A percentile compares a stretch with the other conserved stretches of the same genome.
These are phyloP conservation scores for Rosa chinensis DNA, from an alignment of 306 rosid species.

Conservation along the genomic window DNA sequence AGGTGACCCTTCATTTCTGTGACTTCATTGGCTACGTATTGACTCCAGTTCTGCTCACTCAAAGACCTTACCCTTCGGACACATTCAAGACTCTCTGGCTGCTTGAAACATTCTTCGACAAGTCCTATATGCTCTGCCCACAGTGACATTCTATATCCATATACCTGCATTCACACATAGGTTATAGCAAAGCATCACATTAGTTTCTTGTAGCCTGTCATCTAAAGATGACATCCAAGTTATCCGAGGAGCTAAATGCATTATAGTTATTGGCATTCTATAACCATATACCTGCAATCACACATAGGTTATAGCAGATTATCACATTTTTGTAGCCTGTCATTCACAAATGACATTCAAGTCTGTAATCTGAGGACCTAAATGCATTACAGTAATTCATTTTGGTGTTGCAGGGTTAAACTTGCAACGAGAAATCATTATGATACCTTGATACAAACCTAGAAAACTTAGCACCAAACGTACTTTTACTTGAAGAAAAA, in stretches of 20 bases:
- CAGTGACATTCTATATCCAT: slow-evolving; percentile 85
- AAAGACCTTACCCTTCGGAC: slow-evolving; percentile 45
- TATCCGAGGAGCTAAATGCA: not conserved
- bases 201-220: not conserved
- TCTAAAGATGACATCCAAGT: not conserved
- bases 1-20: slow-evolving; percentile 80
- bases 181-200: not conserved
- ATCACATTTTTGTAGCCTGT: not conserved
- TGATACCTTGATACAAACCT: not conserved
- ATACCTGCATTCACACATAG: slow-evolving; percentile 42
- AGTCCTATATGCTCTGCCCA: slow-evolving; percentile 83
- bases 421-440: not conserved
- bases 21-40: slow-evolving; percentile 55
- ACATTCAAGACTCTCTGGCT: slow-evolving; percentile 76
- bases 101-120: slow-evolving; percentile 56
- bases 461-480: not conserved
- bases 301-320: not conserved
- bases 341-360: not conserved
- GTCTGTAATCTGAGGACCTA: not conserved
- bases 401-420: not conserved
- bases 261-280: slow-evolving; percentile 50
- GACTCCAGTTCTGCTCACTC: slow-evolving; percentile 78
- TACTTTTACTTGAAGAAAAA: not conserved
- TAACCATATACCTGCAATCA: slow-evolving; percentile 66
- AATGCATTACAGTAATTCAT: not conserved